Percentiles rank a stretch among this genome's conserved stretches.
These are phyloP conservation scores for Heliamphora pulchella DNA, from an alignment of 179 eudicot species.

Conservation along the genomic window DNA sequence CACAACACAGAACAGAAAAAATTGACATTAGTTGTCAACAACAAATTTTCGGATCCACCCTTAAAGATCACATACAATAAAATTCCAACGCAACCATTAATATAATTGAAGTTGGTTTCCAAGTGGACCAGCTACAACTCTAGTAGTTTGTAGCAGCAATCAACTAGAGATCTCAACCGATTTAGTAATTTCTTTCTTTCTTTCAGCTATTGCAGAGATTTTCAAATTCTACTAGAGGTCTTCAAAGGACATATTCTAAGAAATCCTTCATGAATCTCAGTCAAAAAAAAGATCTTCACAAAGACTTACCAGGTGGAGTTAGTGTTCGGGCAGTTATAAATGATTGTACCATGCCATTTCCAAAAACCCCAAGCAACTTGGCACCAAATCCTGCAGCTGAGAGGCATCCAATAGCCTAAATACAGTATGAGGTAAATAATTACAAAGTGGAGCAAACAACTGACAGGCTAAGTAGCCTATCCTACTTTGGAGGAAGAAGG, in stretches of 20 bases:
- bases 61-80: background rate
- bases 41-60: background rate
- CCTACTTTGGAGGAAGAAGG: background rate
- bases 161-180: background rate
- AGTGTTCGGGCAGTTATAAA: constrained; percentile 86
- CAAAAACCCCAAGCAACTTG: constrained; percentile 84
- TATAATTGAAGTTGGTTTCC: background rate
- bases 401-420: constrained; percentile 77
- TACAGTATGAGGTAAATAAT: constrained; percentile 27
- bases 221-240: background rate
- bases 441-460: constrained; percentile 14
- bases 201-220: background rate
- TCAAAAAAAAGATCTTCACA: background rate
- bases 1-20: background rate
- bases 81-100: background rate
- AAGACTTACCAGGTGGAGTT: constrained; percentile 48
- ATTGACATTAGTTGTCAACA: background rate
- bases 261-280: background rate
- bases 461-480: background rate
- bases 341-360: constrained; percentile 95
- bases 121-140: background rate
- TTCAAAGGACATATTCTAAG: background rate
- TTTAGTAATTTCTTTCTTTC: background rate
- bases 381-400: constrained; percentile 99
- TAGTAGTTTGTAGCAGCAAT: background rate